Conservation (phyloP, 2,329 filamentous ascomycete species). For the Lecanicillium sp. region DNA sequence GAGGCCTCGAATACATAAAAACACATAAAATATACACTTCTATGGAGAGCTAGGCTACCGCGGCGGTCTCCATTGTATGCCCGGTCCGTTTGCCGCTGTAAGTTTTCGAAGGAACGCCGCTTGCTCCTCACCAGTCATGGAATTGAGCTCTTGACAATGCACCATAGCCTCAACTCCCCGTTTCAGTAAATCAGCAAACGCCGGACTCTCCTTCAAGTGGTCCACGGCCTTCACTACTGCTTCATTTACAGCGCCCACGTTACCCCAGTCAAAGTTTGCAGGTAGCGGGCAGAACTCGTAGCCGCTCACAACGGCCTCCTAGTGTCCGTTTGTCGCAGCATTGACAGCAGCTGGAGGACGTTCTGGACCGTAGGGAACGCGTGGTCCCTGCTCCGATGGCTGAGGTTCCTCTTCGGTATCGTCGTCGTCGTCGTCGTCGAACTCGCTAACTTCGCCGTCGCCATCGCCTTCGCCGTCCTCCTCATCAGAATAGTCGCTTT, state of each 20-base stretch:
- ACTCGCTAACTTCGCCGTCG: slow-evolving; percentile 48
- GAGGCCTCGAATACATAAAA: too few relatives aligned
- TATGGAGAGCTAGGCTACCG: too few relatives aligned
- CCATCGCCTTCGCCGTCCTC: slow-evolving; percentile 53
- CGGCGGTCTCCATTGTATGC: too few relatives aligned
- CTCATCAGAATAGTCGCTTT: slow-evolving; percentile 58
- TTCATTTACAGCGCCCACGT: background rate
- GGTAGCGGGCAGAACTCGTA: background rate
- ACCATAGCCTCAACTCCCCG: too few relatives aligned
- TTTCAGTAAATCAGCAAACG: too few relatives aligned
- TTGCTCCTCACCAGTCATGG: too few relatives aligned
- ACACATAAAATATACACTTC: too few relatives aligned
- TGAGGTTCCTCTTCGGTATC: slow-evolving; percentile 44
- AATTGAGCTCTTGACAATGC: too few relatives aligned
- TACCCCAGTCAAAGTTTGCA: background rate
- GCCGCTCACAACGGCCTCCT: slow-evolving; percentile 19
- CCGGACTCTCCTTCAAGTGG: too few relatives aligned
- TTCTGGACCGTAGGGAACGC: slow-evolving; percentile 39
- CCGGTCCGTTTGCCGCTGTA: too few relatives aligned
- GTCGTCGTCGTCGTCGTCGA: slow-evolving; percentile 47
- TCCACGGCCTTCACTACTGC: too few relatives aligned
- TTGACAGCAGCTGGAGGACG: slow-evolving; percentile 31
- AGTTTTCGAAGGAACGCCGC: too few relatives aligned
- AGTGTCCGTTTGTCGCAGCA: slow-evolving; percentile 35
- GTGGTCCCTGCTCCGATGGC: slow-evolving; percentile 23